These are phyloP conservation scores for Hypoxylon sp. DNA, from an alignment of 2,329 filamentous ascomycete species.

Conservation along the genomic window DNA sequence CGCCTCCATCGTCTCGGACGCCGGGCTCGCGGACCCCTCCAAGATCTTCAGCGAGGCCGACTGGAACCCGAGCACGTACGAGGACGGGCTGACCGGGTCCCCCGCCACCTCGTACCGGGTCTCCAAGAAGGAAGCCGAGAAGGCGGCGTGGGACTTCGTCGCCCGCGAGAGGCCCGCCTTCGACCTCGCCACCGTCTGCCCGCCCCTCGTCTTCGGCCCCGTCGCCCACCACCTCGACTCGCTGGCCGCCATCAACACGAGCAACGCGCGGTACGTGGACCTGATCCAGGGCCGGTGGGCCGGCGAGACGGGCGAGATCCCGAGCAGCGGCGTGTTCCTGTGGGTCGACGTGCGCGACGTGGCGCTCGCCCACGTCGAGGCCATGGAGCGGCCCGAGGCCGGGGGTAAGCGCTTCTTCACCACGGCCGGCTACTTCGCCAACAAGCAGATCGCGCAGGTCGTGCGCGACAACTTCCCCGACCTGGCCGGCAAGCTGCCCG, in stretches of 20 bases:
- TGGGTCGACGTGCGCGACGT: slow-evolving; percentile 70
- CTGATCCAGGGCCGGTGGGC: slow-evolving; percentile 65
- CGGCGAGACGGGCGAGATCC: slow-evolving; percentile 54
- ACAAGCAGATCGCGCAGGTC: slow-evolving; percentile 58
- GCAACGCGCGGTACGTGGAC: slow-evolving; percentile 63
- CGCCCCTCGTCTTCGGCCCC: slow-evolving; percentile 67
- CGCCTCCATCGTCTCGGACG: slow-evolving; percentile 61
- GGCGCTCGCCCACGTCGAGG: slow-evolving; percentile 64
- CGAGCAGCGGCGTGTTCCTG: slow-evolving; percentile 56
- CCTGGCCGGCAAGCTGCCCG: slow-evolving; percentile 60
- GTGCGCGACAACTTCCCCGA: slow-evolving; percentile 64
- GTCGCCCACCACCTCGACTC: slow-evolving; percentile 61
- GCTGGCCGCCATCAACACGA: slow-evolving; percentile 64
- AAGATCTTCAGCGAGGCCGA: slow-evolving; percentile 60
- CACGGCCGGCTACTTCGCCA: slow-evolving; percentile 60
- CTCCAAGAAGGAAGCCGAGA: slow-evolving; percentile 67
- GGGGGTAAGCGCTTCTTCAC: slow-evolving; percentile 65
- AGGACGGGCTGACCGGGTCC: slow-evolving; percentile 55
- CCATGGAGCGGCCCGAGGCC: slow-evolving; percentile 61
- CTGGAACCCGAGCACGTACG: slow-evolving; percentile 66
- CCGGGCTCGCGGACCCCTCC: slow-evolving; percentile 53
- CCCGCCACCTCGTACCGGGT: slow-evolving; percentile 63
- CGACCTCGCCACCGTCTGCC: slow-evolving; percentile 65
- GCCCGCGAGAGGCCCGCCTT: slow-evolving; percentile 57
- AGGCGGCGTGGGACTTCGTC: slow-evolving; percentile 66